Percentiles rank a stretch among this genome's conserved stretches.
Evolutionary conservation across 768 basidiomycete genomes (phyloP).

Genomic region (Pleurotus pulmonarius): DNA sequence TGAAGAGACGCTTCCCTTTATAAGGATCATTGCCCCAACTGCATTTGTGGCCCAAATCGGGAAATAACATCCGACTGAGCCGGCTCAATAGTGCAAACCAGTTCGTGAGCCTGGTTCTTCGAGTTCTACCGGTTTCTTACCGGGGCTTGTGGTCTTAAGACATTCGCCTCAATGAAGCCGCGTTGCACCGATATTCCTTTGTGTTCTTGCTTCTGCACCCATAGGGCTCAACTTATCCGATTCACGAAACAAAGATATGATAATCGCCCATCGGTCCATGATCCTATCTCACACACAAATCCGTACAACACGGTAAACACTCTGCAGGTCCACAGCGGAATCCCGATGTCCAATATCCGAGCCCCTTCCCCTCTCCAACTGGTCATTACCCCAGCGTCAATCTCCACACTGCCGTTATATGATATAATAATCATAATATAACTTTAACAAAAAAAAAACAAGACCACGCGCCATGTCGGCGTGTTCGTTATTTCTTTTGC

Average conservation of each 20-base stretch:
- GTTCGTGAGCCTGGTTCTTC: not conserved
- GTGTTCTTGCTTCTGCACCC: not conserved
- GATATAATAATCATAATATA: not conserved
- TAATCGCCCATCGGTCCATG: too few species aligned
- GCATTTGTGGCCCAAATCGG: constrained; percentile 1
- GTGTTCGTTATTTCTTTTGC: not conserved
- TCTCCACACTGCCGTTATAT: not conserved
- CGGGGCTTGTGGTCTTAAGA: constrained; percentile 6
- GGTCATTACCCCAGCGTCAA: not conserved
- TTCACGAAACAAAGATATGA: too few species aligned
- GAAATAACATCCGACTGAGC: constrained; percentile 3
- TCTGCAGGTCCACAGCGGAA: not conserved
- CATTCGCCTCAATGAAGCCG: constrained; percentile 8
- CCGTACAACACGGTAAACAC: not conserved
- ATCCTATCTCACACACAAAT: too few species aligned
- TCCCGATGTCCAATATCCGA: not conserved
- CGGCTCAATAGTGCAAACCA: not conserved
- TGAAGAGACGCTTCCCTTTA: not conserved
- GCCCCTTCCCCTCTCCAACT: not conserved
- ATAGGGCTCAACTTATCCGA: too few species aligned
- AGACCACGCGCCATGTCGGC: not conserved
- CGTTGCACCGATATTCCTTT: constrained; percentile 6
- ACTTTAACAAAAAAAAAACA: not conserved
- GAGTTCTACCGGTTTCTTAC: constrained; percentile 4
- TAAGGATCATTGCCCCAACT: not conserved